phyloP scores from a whole-genome alignment of 345 rosid species.

The Ceriops decandra region DNA sequence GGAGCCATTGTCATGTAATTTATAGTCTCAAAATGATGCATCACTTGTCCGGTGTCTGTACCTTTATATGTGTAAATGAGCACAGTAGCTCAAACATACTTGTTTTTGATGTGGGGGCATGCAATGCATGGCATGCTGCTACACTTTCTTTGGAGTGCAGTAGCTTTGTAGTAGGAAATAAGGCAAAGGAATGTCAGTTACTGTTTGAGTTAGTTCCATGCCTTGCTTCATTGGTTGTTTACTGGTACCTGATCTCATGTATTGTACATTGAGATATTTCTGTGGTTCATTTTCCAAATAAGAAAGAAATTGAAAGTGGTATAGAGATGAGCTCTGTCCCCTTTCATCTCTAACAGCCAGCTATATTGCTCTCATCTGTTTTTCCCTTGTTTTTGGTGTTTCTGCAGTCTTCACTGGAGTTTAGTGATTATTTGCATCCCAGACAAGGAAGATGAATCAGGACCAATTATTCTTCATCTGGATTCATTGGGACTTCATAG shows the following conservation, averaged over 20 bases:
- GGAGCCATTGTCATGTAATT: no score
- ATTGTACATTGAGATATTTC: neutral
- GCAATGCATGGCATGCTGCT: no score
- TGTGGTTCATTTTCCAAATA: neutral
- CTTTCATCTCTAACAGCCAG: neutral
- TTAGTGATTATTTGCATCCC: constrained; percentile 87
- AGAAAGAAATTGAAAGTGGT: neutral
- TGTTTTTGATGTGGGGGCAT: no score
- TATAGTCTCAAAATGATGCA: no score
- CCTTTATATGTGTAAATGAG: no score
- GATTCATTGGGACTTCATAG: constrained; percentile 79
- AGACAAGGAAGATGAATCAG: constrained; percentile 70
- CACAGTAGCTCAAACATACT: no score
- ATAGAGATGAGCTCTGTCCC: neutral
- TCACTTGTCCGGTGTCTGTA: no score
- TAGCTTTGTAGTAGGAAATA: no score
- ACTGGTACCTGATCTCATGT: neutral
- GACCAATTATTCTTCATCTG: constrained; percentile 78
- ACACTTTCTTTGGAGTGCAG: no score
- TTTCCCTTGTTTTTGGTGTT: constrained; percentile 15
- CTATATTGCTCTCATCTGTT: constrained; percentile 9
- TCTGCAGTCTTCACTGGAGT: constrained; percentile 84
- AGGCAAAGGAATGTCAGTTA: no score
- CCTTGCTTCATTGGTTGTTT: neutral
- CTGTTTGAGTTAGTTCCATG: no score